These are phyloP conservation scores for Sporothrix dimorphospora DNA, from an alignment of 2,329 filamentous ascomycete genomes.

Conservation along the genomic window DNA sequence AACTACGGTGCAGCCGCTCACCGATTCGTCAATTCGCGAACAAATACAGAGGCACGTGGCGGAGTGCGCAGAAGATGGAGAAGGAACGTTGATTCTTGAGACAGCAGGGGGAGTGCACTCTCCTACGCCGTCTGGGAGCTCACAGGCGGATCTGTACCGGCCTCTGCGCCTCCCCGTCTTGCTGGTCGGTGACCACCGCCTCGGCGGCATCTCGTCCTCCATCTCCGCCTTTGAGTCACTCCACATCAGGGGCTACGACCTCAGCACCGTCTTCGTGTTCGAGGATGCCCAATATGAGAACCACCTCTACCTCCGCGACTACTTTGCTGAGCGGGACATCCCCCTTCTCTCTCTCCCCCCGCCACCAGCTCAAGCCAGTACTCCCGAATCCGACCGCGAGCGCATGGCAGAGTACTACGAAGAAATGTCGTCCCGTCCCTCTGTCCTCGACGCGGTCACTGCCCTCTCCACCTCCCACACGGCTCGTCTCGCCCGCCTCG, in stretches of 20 bases:
- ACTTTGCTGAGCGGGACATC: constrained; percentile 63
- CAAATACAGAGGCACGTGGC: constrained; percentile 31
- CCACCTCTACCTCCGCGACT: constrained; percentile 65
- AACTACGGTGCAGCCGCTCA: neutral
- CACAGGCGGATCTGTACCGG: constrained; percentile 77
- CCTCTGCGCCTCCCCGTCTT: constrained; percentile 73
- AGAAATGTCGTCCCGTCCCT: constrained; percentile 48
- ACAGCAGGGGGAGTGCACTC: constrained; percentile 84
- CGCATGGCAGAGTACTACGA: constrained; percentile 68
- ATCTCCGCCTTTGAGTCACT: constrained; percentile 82
- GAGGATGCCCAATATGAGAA: constrained; percentile 68
- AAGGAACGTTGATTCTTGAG: constrained; percentile 66
- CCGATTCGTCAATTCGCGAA: neutral
- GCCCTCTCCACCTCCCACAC: constrained; percentile 46
- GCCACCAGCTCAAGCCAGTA: constrained; percentile 57
- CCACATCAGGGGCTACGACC: constrained; percentile 75
- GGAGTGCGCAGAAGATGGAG: constrained; percentile 57
- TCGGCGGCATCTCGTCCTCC: constrained; percentile 80
- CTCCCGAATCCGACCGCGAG: constrained; percentile 53
- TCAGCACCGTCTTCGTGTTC: constrained; percentile 72
- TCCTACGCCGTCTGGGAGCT: constrained; percentile 72
- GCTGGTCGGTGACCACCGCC: constrained; percentile 72
- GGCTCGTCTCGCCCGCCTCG: constrained; percentile 60
- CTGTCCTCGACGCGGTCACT: constrained; percentile 51
- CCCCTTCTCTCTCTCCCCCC: constrained; percentile 62